Conservation (phyloP, 371 early-diverging fungal species). For the Rhizopus arrhizus region DNA sequence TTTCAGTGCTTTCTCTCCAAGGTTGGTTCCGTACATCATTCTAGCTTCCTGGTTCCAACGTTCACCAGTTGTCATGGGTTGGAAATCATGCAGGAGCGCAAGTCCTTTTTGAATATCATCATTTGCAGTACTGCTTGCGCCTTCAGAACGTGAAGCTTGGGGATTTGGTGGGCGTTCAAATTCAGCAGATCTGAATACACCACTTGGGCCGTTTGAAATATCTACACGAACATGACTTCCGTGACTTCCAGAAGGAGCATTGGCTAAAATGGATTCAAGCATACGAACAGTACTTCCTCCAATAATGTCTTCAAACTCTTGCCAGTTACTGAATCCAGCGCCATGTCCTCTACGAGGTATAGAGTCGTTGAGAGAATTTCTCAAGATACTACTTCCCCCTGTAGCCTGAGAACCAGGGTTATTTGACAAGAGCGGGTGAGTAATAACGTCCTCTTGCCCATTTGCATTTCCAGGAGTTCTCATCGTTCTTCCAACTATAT, state of each 20-base stretch:
- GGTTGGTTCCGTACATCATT: constrained; percentile 73
- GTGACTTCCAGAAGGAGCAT: constrained; percentile 39
- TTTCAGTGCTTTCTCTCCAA: constrained; percentile 62
- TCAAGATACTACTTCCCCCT: constrained; percentile 8
- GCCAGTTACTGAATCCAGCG: constrained; percentile 51
- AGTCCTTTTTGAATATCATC: constrained; percentile 48
- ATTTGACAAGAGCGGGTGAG: constrained; percentile 73
- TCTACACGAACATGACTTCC: constrained; percentile 57
- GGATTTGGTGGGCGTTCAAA: constrained; percentile 37
- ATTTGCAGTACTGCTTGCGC: neutral
- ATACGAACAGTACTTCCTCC: constrained; percentile 71
- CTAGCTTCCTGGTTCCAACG: constrained; percentile 90
- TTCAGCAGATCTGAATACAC: constrained; percentile 47
- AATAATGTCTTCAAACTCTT: constrained; percentile 72
- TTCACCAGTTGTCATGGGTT: constrained; percentile 74
- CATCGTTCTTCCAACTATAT: constrained; percentile 36
- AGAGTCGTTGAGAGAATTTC: constrained; percentile 18
- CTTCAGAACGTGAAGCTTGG: neutral
- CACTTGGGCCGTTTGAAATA: constrained; percentile 47
- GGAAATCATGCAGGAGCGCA: constrained; percentile 67
- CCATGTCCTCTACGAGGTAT: constrained; percentile 23
- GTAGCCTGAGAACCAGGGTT: constrained; percentile 15
- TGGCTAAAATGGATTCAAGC: constrained; percentile 65
- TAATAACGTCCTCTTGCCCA: constrained; percentile 59
- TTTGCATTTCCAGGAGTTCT: constrained; percentile 19